Conservation (phyloP, 2,329 filamentous ascomycete genomes). For the Penicillium corylophilum region DNA sequence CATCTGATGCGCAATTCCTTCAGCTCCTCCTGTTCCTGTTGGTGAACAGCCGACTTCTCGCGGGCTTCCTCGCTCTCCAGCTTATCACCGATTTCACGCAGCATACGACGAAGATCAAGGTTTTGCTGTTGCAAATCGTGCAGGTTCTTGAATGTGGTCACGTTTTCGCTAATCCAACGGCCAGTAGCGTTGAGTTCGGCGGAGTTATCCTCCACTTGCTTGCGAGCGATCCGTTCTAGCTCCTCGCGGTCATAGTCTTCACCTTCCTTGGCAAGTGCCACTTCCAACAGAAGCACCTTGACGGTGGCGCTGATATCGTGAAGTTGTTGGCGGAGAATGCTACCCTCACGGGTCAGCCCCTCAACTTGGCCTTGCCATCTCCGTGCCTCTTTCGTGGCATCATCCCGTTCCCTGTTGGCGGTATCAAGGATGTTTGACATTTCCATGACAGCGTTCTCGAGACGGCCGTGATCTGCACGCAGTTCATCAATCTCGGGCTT, state of each 20-base stretch:
- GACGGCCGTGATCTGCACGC: conserved; percentile 73
- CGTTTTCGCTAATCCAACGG: conserved; percentile 80
- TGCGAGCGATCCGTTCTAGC: conserved; percentile 73
- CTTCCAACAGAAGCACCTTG: conserved; percentile 84
- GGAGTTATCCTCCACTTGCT: conserved; percentile 70
- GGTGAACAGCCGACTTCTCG: conserved; percentile 54
- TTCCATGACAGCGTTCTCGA: conserved; percentile 77
- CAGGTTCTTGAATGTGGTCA: conserved; percentile 87
- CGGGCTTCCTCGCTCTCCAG: conserved; percentile 89
- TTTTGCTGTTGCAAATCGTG: conserved; percentile 86
- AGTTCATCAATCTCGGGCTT: conserved; percentile 86
- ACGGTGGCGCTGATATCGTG: conserved; percentile 88
- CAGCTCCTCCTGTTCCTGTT: conserved; percentile 66
- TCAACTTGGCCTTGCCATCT: conserved; percentile 74
- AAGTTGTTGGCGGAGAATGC: conserved; percentile 80
- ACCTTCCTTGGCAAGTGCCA: conserved; percentile 72
- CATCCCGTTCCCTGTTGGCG: conserved; percentile 75
- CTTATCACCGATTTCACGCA: conserved; percentile 78
- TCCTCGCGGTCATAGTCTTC: conserved; percentile 74
- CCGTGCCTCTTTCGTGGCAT: conserved; percentile 72
- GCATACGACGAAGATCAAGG: conserved; percentile 75
- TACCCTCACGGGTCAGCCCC: conserved; percentile 62
- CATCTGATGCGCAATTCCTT: conserved; percentile 70
- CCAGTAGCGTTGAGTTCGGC: conserved; percentile 81
- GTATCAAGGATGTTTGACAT: conserved; percentile 82